Percentiles rank a stretch among this genome's conserved stretches.
Evolutionary conservation across 352 stramenopile genomes (phyloP).

Genomic region (Phytophthora megakarya): DNA sequence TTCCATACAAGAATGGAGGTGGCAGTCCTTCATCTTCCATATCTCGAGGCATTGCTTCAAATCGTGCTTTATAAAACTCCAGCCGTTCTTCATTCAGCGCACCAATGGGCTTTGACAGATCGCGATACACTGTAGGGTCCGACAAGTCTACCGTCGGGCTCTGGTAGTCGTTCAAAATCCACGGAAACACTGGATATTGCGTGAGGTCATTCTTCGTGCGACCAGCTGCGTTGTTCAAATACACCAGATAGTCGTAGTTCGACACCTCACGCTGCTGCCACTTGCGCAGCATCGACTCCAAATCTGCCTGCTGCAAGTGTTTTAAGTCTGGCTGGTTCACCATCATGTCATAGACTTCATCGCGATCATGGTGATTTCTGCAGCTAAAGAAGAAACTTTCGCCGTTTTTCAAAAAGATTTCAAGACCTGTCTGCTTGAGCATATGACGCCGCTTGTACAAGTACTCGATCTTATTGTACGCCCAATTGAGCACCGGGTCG

Average conservation of each 20-base stretch:
- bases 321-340: constrained; percentile 72
- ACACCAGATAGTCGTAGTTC: constrained; percentile 94
- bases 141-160: constrained; percentile 84
- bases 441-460: constrained; percentile 91
- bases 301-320: constrained; percentile 59
- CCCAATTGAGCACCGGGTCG: constrained; percentile 86
- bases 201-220: constrained; percentile 90
- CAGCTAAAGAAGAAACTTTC: constrained; percentile 87
- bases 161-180: constrained; percentile 93
- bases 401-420: constrained; percentile 81
- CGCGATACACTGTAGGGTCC: constrained; percentile 87
- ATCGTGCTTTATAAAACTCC: constrained; percentile 88
- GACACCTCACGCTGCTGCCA: constrained; percentile 90
- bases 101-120: constrained; percentile 95
- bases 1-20: constrained; percentile 98
- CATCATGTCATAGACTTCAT: constrained; percentile 89
- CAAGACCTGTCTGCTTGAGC: constrained; percentile 88
- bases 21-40: constrained; percentile 83
- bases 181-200: constrained; percentile 98
- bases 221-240: constrained; percentile 88
- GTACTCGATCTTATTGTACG: constrained; percentile 77
- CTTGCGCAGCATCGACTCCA: constrained; percentile 81
- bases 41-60: constrained; percentile 88
- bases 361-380: constrained; percentile 63
- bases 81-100: constrained; percentile 92